These are phyloP conservation scores for Verticillium isaacii DNA, from an alignment of 2,329 filamentous ascomycete genomes.

Conservation along the genomic window DNA sequence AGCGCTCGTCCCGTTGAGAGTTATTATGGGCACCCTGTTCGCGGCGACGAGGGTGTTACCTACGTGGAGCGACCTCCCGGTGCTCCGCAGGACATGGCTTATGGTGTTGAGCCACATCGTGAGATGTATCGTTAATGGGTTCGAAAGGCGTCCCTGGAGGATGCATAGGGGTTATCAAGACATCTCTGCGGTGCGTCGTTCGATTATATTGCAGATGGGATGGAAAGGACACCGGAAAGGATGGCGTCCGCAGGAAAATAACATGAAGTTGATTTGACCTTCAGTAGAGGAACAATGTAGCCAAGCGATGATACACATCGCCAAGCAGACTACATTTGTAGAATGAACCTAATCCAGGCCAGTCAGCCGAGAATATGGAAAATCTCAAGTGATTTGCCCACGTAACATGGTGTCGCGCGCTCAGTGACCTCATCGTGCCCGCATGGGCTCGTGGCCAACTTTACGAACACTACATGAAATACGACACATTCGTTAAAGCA, in stretches of 20 bases:
- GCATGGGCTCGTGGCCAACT: neutral
- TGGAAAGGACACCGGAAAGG: no score
- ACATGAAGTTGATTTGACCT: no score
- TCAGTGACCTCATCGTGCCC: no score
- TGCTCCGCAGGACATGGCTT: constrained; percentile 37
- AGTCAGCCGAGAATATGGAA: no score
- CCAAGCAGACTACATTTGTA: no score
- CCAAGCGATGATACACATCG: no score
- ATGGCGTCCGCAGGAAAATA: no score
- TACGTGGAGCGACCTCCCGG: constrained; percentile 38
- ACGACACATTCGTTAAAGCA: neutral
- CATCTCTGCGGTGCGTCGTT: neutral
- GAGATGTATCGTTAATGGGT: constrained; percentile 26
- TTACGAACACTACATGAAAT: neutral
- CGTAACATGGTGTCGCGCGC: no score
- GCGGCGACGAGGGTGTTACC: constrained; percentile 32
- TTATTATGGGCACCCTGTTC: constrained; percentile 34
- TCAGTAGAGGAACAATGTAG: no score
- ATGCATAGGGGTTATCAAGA: neutral
- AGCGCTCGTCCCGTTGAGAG: constrained; percentile 37
- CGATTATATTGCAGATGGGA: no score
- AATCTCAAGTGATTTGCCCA: no score
- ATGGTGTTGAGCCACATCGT: constrained; percentile 34
- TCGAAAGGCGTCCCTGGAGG: neutral
- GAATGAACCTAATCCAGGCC: no score